These are phyloP conservation scores for Neurospora sp. DNA, from an alignment of 495 filamentous ascomycete genomes.

Conservation along the genomic window DNA sequence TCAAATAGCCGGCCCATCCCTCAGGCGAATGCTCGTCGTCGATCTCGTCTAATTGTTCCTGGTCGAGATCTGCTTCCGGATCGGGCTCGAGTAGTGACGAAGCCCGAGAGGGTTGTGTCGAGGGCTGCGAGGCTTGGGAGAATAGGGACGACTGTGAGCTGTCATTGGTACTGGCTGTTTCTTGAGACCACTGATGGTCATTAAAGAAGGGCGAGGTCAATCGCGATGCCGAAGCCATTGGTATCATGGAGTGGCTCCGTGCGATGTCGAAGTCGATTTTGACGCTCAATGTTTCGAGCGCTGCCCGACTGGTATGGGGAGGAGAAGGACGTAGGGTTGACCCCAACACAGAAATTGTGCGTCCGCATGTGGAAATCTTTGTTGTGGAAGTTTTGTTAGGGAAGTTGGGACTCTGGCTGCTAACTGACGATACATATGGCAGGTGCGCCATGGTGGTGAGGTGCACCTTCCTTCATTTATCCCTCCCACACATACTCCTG, in stretches of 20 bases:
- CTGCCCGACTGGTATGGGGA: too few species aligned
- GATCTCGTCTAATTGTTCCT: neutral
- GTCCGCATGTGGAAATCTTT: too few species aligned
- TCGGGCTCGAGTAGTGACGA: neutral
- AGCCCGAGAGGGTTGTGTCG: neutral
- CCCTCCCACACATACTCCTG: constrained; percentile 37
- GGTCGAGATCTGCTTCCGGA: neutral
- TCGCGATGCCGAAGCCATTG: neutral
- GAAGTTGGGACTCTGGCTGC: neutral
- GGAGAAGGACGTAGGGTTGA: neutral
- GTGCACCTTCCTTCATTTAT: neutral
- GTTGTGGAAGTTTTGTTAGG: neutral
- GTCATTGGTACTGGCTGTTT: neutral
- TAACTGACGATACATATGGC: neutral
- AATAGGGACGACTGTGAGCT: neutral
- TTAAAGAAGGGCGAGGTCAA: neutral
- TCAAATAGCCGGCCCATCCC: constrained; percentile 16
- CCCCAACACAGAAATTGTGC: neutral
- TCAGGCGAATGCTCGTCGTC: neutral
- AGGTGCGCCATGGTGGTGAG: neutral
- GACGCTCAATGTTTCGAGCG: too few species aligned
- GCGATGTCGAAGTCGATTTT: neutral
- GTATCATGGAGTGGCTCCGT: neutral
- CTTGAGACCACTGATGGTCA: neutral
- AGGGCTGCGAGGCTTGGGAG: neutral